Percentiles rank a stretch among this genome's conserved stretches.
These are phyloP conservation scores for Dorcoceras hygrometricum DNA, from an alignment of 257 asterid genomes.

Conservation along the genomic window DNA sequence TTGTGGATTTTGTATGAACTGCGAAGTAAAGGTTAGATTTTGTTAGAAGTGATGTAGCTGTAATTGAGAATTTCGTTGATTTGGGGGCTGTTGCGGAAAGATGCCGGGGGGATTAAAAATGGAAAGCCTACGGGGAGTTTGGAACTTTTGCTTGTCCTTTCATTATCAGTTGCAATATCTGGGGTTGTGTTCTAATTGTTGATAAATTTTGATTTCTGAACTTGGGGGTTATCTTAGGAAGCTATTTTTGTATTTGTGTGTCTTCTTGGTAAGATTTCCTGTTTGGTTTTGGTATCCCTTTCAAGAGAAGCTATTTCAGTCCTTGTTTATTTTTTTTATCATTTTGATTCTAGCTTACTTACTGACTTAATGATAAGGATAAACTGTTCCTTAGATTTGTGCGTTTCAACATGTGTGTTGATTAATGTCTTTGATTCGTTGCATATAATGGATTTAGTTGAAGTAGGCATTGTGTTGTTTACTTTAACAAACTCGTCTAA, in stretches of 20 bases:
- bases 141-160: constrained; percentile 6
- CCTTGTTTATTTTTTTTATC: background rate
- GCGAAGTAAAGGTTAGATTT: background rate
- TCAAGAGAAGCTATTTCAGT: constrained; percentile 1
- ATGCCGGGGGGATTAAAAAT: background rate
- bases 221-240: constrained; percentile 22
- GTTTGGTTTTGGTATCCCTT: constrained; percentile 17
- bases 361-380: constrained; percentile 14
- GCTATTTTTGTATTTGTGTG: constrained; percentile 13
- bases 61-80: constrained; percentile 16
- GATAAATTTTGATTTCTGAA: constrained; percentile 17
- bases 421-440: background rate
- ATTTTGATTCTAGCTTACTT: constrained; percentile 1
- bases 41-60: constrained; percentile 15
- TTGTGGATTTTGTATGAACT: background rate
- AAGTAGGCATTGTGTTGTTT: constrained; percentile 7
- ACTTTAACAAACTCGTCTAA: constrained; percentile 7
- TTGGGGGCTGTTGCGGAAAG: constrained; percentile 10
- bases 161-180: background rate
- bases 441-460: constrained; percentile 15
- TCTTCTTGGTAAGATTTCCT: constrained; percentile 22
- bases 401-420: background rate
- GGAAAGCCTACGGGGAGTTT: constrained; percentile 15
- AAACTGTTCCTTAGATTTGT: background rate
- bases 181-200: background rate